Conservation (phyloP, 228 moss, liverwort and hornwort genomes). For the Sphagnum fallax region DNA sequence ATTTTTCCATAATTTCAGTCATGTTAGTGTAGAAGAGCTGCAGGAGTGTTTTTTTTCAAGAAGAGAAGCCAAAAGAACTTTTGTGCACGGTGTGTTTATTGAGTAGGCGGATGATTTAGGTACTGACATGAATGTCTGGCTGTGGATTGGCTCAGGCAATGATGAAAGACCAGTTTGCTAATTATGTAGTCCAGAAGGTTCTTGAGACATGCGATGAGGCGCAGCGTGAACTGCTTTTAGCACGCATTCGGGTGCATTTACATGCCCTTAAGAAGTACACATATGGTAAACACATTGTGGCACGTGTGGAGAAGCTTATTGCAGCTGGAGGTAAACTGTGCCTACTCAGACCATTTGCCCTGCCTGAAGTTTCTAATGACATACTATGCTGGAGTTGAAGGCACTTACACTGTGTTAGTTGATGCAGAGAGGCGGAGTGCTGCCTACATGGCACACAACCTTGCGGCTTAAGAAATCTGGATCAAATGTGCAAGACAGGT, state of each 20-base stretch:
- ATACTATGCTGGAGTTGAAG: no score
- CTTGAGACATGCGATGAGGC: conserved; percentile 82
- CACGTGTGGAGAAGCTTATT: conserved; percentile 96
- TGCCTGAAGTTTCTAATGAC: background rate
- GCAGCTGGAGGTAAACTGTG: conserved; percentile 79
- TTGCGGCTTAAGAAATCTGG: conserved; percentile 19
- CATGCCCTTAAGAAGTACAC: conserved; percentile 99
- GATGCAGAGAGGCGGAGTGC: conserved; percentile 92
- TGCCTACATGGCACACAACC: conserved; percentile 69
- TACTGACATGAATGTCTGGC: background rate
- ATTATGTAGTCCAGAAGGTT: conserved; percentile 95
- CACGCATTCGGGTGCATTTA: conserved; percentile 93
- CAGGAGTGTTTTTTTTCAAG: no score
- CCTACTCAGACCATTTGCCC: background rate
- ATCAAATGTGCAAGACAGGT: conserved; percentile 1
- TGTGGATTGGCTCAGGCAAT: conserved; percentile 59
- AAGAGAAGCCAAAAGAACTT: no score
- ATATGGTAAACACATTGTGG: conserved; percentile 98
- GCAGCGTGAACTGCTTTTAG: conserved; percentile 83
- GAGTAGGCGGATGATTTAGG: background rate
- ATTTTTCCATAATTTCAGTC: no score
- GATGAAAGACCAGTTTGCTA: conserved; percentile 84
- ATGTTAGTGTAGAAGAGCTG: no score
- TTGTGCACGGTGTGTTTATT: no score
- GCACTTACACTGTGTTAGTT: background rate